Percentiles rank a stretch among this genome's conserved stretches.
Evolutionary conservation across 768 basidiomycete species (phyloP).

Genomic region (Coprinopsis marcescibilis): DNA sequence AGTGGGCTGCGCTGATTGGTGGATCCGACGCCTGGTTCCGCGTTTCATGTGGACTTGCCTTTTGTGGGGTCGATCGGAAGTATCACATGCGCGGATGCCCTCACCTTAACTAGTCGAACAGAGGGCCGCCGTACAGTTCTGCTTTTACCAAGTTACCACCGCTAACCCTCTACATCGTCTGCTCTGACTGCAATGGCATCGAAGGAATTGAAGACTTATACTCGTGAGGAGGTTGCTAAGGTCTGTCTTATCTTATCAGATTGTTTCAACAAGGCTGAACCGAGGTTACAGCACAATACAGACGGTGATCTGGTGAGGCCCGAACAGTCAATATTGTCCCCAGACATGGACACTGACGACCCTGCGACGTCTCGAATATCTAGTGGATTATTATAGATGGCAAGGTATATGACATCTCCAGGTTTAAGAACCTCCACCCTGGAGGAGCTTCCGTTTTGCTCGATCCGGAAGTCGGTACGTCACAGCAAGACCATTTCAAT

Average conservation of each 20-base stretch:
- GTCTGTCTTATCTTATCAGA: conserved; percentile 18
- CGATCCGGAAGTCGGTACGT: conserved; percentile 68
- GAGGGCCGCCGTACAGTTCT: not conserved
- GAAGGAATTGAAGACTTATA: conserved; percentile 31
- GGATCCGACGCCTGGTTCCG: too few species aligned
- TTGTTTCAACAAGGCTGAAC: conserved; percentile 6
- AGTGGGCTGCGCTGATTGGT: too few species aligned
- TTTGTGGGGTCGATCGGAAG: not conserved
- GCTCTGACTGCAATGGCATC: conserved; percentile 25
- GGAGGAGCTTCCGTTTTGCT: conserved; percentile 73
- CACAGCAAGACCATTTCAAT: not conserved
- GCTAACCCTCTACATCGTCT: not conserved
- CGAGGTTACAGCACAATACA: conserved; percentile 57
- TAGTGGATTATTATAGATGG: conserved; percentile 86
- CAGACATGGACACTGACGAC: conserved; percentile 27
- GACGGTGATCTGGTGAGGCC: conserved; percentile 52
- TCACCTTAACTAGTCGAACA: not conserved
- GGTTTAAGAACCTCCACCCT: conserved; percentile 79
- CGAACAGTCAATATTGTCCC: conserved; percentile 2
- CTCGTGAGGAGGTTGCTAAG: conserved; percentile 41
- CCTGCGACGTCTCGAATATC: not conserved
- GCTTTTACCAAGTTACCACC: not conserved
- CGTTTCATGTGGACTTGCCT: not conserved
- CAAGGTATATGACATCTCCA: conserved; percentile 78
- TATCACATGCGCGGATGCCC: not conserved